phyloP scores from a whole-genome alignment of 1,284 basidiomycete species.

The Sporisorium reilianum region DNA sequence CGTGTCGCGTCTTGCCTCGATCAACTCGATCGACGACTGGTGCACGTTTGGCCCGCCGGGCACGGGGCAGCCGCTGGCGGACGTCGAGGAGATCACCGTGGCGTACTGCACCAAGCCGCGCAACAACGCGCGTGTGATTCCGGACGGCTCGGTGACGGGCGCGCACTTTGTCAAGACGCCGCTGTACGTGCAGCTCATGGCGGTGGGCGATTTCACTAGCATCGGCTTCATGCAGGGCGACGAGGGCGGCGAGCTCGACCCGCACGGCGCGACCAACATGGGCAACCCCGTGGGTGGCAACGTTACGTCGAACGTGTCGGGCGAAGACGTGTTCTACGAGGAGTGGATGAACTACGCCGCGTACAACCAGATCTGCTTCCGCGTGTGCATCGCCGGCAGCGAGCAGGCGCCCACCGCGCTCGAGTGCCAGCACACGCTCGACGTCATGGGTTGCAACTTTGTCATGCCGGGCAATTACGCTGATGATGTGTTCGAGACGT shows the following conservation, averaged over 20 bases:
- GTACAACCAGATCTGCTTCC: conserved; percentile 66
- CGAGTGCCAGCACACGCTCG: conserved; percentile 67
- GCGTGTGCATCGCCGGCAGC: conserved; percentile 66
- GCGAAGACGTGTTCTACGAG: conserved; percentile 72
- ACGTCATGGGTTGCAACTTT: conserved; percentile 70
- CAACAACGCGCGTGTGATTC: conserved; percentile 69
- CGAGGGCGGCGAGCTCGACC: conserved; percentile 68
- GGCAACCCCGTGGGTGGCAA: conserved; percentile 74
- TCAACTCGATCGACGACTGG: conserved; percentile 68
- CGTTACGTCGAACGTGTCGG: conserved; percentile 72
- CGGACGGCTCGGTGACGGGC: conserved; percentile 66
- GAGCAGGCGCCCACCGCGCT: conserved; percentile 55
- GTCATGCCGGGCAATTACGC: conserved; percentile 69
- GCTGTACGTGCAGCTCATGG: conserved; percentile 72
- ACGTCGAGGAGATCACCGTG: conserved; percentile 78
- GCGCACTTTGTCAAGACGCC: conserved; percentile 69
- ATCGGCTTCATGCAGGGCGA: conserved; percentile 61
- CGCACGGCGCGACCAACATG: conserved; percentile 67
- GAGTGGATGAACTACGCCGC: conserved; percentile 72
- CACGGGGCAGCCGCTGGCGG: conserved; percentile 73
- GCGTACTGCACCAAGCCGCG: conserved; percentile 78
- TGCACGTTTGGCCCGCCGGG: conserved; percentile 70
- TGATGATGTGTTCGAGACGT: conserved; percentile 63
- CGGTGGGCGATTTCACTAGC: conserved; percentile 69
- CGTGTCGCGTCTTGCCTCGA: conserved; percentile 60